Evolutionary conservation across 768 basidiomycete species (phyloP).

Genomic region (Leccinum pellstonianum): DNA sequence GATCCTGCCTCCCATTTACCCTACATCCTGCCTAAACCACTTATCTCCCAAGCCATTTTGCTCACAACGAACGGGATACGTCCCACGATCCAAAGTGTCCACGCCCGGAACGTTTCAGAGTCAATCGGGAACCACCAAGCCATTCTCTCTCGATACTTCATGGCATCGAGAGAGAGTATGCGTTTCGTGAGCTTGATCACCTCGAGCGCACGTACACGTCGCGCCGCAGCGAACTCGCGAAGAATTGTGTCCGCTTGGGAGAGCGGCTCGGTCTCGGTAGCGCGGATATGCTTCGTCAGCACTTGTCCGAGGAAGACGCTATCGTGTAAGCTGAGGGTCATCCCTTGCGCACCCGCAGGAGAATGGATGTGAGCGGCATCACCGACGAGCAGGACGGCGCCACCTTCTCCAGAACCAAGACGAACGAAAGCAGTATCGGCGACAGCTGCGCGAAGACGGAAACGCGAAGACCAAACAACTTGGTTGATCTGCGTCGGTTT

Average conservation of each 20-base stretch:
- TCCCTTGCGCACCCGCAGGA: too few relatives aligned
- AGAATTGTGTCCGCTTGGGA: conserved; percentile 35
- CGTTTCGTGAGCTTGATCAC: conserved; percentile 43
- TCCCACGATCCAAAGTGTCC: conserved; percentile 21
- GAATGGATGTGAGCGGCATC: too few relatives aligned
- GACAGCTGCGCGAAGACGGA: conserved; percentile 43
- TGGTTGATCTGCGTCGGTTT: too few relatives aligned
- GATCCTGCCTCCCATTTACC: background rate
- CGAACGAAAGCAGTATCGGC: conserved; percentile 40
- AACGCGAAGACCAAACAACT: conserved; percentile 13
- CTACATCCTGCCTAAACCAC: conserved; percentile 23
- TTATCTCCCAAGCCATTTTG: conserved; percentile 18
- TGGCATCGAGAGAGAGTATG: conserved; percentile 26
- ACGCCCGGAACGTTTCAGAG: conserved; percentile 26
- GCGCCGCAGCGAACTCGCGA: conserved; percentile 33
- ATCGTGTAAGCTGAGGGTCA: too few relatives aligned
- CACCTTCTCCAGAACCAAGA: conserved; percentile 22
- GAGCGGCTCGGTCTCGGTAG: conserved; percentile 6
- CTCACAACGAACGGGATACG: conserved; percentile 15
- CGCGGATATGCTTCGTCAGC: conserved; percentile 36
- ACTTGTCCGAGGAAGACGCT: conserved; percentile 40
- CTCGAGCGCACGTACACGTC: conserved; percentile 40
- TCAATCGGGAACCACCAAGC: conserved; percentile 29
- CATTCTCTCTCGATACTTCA: conserved; percentile 4
- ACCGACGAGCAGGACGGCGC: conserved; percentile 34